phyloP scores from a whole-genome alignment of 257 asterid genomes.

The Ballota nigra region DNA sequence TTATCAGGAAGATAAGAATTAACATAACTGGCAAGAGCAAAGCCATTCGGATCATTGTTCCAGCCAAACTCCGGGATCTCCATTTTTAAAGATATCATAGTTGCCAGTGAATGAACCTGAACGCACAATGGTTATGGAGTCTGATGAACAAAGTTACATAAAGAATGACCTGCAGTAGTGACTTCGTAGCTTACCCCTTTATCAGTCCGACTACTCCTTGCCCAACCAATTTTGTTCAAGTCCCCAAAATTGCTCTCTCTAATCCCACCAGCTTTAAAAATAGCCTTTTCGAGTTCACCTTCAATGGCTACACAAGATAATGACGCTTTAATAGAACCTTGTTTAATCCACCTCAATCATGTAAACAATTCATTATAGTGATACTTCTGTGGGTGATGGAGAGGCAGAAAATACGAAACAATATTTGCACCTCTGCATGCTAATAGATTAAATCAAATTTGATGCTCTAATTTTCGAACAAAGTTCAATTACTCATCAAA shows the following conservation, averaged over 20 bases:
- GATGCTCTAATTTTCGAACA: background rate
- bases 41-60: conserved; percentile 86
- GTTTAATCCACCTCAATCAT: conserved; percentile 11
- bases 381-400: background rate
- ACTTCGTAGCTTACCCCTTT: conserved; percentile 71
- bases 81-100: conserved; percentile 86
- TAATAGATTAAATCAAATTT: background rate
- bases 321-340: conserved; percentile 34
- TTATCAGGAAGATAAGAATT: conserved; percentile 71
- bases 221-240: conserved; percentile 87
- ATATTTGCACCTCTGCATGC: background rate
- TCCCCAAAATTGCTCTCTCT: conserved; percentile 85
- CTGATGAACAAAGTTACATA: conserved; percentile 18
- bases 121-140: conserved; percentile 12
- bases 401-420: background rate
- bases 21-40: conserved; percentile 57
- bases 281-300: conserved; percentile 88
- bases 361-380: background rate
- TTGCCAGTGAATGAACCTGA: conserved; percentile 95
- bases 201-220: conserved; percentile 95
- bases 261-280: conserved; percentile 86
- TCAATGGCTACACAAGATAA: conserved; percentile 66
- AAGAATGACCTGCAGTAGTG: background rate
- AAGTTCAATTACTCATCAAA: background rate
- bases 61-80: conserved; percentile 93